Evolutionary conservation across 106 monocot genomes (phyloP).

Genomic region (Dendrobium officinale): DNA sequence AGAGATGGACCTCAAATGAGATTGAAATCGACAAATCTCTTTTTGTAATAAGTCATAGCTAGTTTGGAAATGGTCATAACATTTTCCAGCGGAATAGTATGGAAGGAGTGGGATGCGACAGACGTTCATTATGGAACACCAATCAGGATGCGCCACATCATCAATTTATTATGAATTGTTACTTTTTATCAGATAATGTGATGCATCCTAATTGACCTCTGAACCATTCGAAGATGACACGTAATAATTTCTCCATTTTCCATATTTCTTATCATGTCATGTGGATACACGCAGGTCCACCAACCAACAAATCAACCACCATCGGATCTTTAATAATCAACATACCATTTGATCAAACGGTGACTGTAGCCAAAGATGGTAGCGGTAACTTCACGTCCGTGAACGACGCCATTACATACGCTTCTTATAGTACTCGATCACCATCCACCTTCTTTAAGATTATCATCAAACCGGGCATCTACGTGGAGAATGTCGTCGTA

Average conservation of each 20-base stretch:
- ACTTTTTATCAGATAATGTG: no score
- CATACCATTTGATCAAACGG: background rate
- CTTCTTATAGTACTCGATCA: background rate
- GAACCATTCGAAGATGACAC: no score
- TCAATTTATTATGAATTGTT: no score
- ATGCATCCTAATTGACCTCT: no score
- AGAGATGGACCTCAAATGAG: background rate
- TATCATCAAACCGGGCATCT: background rate
- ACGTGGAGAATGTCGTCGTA: conserved; percentile 7
- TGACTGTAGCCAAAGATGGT: conserved; percentile 26
- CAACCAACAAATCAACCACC: background rate
- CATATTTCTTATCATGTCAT: background rate
- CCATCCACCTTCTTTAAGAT: conserved; percentile 1
- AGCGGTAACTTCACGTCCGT: conserved; percentile 20
- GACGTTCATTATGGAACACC: no score
- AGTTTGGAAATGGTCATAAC: no score
- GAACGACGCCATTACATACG: conserved; percentile 7
- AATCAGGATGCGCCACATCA: no score
- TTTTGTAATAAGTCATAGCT: background rate
- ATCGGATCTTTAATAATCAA: background rate
- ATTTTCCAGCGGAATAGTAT: no score
- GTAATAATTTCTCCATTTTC: background rate
- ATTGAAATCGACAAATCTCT: background rate
- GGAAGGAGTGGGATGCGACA: no score
- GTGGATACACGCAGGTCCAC: background rate